A percentile compares a stretch with the other conserved stretches of the same genome.
Evolutionary conservation across 202 grass and related monocot species (phyloP).

Genomic region (Panicum virgatum): DNA sequence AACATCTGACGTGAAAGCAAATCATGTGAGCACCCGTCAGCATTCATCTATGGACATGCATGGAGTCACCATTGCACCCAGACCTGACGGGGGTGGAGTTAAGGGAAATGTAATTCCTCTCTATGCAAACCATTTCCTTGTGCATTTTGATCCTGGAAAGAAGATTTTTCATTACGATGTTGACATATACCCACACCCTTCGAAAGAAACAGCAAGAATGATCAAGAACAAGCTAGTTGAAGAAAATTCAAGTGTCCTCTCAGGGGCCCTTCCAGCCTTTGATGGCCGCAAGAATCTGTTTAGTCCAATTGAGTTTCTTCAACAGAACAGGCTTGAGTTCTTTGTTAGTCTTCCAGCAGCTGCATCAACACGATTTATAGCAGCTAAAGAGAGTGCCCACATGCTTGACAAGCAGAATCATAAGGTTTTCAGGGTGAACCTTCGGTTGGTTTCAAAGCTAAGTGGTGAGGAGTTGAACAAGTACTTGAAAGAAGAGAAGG

Average conservation of each 20-base stretch:
- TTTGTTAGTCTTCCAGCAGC: constrained; percentile 67
- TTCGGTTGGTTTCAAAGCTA: constrained; percentile 80
- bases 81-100: constrained; percentile 71
- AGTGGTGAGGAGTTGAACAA: constrained; percentile 71
- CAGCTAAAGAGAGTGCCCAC: constrained; percentile 34
- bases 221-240: constrained; percentile 90
- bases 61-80: constrained; percentile 39
- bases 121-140: constrained; percentile 86
- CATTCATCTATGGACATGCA: constrained; percentile 28
- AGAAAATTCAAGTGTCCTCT: constrained; percentile 71
- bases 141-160: constrained; percentile 60
- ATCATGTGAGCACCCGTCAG: constrained; percentile 31
- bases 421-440: constrained; percentile 84
- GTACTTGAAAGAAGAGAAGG: constrained; percentile 65
- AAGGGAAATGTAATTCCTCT: constrained; percentile 70
- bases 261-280: constrained; percentile 62
- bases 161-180: constrained; percentile 90
- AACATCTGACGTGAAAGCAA: constrained; percentile 17
- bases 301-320: constrained; percentile 78
- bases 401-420: constrained; percentile 45
- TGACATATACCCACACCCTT: constrained; percentile 70
- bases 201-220: constrained; percentile 86
- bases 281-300: constrained; percentile 92
- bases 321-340: constrained; percentile 63
- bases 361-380: constrained; percentile 24